Evolutionary conservation across 2,329 filamentous ascomycete genomes (phyloP), one percentile per base, ranked within the genome.

Genomic region (Epichloe gansuensis): DNA sequence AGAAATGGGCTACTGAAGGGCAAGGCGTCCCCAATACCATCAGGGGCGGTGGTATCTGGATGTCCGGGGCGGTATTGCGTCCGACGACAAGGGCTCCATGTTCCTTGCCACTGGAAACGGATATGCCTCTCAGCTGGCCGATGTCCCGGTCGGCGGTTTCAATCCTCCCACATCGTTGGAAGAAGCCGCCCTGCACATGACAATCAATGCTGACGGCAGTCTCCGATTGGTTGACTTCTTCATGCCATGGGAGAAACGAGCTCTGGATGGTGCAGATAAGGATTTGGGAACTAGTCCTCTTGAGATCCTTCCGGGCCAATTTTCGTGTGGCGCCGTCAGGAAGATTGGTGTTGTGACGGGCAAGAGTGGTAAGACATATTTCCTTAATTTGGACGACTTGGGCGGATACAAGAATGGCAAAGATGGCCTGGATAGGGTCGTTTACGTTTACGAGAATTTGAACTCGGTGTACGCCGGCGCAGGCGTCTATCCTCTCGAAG

Each of bases 161-260:
- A 61, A 63, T 2, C 68, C 69, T 0, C 69, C 69, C 0, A 69
- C 69, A 0, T 67, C 72, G 0, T 62, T 75, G 37, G 73, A 75
- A 37, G 68, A 76, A 56, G 70, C 72, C 0, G 70, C 72, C 1
- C 68, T 71, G 7, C 72, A 72, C 55, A 70, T 75, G 63, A 68
- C 64, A 0, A 62, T 72, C 34, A 68, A 69, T 28, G 52, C 58
- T 0, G 65, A 69, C 2, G 74, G 73, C 1, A 72, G 69, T 23
- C 60, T 78, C 0, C 65, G 64, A 0, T 56, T 77, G 4, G 65
- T 70, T 9, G 76, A 79, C 50, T 80, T 78, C 58, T 79, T 79
- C 54, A 75, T 78, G 67, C 76, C 76, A 0, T 75, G 70, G 56
- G 75, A 77, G 46, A 78, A 79, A 52, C 67, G 67, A 52, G 67